phyloP scores from a whole-genome alignment of 257 asterid species.

The Solanum megistacrolobum region DNA sequence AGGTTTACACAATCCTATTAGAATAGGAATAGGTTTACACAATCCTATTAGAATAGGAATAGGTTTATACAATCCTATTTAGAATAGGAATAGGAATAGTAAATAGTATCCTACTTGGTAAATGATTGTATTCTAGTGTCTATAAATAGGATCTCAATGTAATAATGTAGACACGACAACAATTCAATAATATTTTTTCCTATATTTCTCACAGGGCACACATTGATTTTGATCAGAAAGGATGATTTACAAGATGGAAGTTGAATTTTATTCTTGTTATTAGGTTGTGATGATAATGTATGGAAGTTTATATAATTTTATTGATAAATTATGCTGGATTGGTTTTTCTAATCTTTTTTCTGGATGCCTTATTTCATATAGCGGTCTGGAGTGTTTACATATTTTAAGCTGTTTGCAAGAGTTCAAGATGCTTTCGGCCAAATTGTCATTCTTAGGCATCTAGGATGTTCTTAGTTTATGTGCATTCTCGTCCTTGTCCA shows the following conservation, averaged over 20 bases:
- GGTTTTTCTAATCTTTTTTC: neutral
- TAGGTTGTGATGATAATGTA: neutral
- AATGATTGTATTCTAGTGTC: no score
- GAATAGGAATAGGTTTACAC: no score
- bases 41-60: no score
- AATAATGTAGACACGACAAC: no score
- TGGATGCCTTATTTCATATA: neutral
- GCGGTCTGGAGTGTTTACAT: neutral
- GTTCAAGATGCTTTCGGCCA: neutral
- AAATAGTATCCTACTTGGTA: no score
- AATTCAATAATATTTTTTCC: no score
- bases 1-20: no score
- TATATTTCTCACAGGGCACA: neutral
- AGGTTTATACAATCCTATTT: no score
- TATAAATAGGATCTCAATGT: no score
- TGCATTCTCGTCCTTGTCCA: neutral
- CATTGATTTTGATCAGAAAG: neutral
- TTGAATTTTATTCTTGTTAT: neutral
- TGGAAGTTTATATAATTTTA: neutral
- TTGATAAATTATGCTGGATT: neutral
- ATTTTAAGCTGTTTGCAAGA: neutral
- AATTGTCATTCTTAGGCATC: neutral
- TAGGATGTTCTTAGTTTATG: neutral
- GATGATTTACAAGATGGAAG: neutral
- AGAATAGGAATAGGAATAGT: no score